Percentiles rank a stretch among this genome's conserved stretches.
Conservation (phyloP, 192 early-diverging fungal species). For the Spinellus fusiger region DNA sequence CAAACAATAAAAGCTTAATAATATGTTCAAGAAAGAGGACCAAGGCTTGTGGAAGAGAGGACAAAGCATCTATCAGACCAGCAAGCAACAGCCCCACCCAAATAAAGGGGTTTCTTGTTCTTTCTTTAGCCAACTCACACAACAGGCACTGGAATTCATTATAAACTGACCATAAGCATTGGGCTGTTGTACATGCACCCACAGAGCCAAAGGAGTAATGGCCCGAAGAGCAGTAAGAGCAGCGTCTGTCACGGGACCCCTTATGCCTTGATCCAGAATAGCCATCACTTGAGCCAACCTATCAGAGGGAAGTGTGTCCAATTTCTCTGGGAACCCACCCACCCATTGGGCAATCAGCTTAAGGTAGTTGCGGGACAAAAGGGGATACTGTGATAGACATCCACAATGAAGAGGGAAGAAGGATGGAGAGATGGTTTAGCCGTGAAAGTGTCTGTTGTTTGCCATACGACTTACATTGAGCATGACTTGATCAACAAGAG, state of each 20-base stretch:
- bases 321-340: constrained; percentile 57
- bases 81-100: background rate
- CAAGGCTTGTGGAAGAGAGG: constrained; percentile 34
- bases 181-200: constrained; percentile 41
- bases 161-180: constrained; percentile 15
- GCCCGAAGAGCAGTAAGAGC: constrained; percentile 55
- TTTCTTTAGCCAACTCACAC: constrained; percentile 13
- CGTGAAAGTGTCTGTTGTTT: too few species aligned
- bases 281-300: constrained; percentile 52
- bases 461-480: constrained; percentile 43
- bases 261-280: constrained; percentile 57
- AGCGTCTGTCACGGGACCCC: constrained; percentile 53
- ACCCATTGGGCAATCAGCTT: constrained; percentile 57
- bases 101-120: background rate
- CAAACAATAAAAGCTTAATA: constrained; percentile 54
- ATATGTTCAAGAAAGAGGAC: constrained; percentile 47
- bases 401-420: background rate
- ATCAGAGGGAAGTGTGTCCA: constrained; percentile 39
- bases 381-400: background rate
- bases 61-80: constrained; percentile 10
- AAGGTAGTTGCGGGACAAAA: constrained; percentile 62
- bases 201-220: constrained; percentile 54
- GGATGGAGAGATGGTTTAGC: background rate
- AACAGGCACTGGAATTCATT: too few species aligned
- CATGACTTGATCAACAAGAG: constrained; percentile 67